Evolutionary conservation across 1,284 basidiomycete genomes (phyloP), one percentile per base, ranked within the genome.

Genomic region (Austropuccinia psidii): DNA sequence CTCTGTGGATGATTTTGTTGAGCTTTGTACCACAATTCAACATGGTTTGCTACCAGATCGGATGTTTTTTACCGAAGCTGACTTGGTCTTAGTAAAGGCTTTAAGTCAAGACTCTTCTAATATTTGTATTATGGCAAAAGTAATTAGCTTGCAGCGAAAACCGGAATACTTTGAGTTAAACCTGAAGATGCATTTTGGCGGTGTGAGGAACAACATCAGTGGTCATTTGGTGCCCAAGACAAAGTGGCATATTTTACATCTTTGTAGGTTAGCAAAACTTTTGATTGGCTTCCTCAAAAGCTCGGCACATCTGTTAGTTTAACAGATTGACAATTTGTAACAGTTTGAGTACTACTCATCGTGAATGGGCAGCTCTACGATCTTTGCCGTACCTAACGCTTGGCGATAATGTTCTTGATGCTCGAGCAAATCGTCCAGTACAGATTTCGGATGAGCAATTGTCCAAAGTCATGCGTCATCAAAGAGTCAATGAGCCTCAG

Each of bases 401-500:
- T 19, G 86, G 85, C 64, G 82, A 85, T 31, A 85, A 86, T 41
- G 87, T 98, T 60, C 82, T 97, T 64, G 83, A 83, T 29, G 90
- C 91, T 1, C 83, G 83, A 15, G 83, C 91, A 62, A 58, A 79
- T 33, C 82, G 57, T 80, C 85, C 19, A 79, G 79, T 24, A 77
- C 88, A n/a, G 83, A 87, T 8, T 75, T 79, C 7, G 19, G 72
- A 65, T 47, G 80, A 80, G n/a, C 87, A 89, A 24, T 79, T 95
- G 8, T 80, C 85, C 61, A 83, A 84, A 70, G 85, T 88, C 0
- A 93, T 93, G 88, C 79, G 84, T 13, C 83, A 82, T 0, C 90
- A 90, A 79, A 84, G 85, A 55, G 86, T 97, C 72, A 99, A 99
- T 79, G 89, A 94, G 79, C 95, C 96, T 2, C 96, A 99, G 81